Evolutionary conservation across 2,329 filamentous ascomycete species (phyloP).

Genomic region (Aspergillus transmontanensis): DNA sequence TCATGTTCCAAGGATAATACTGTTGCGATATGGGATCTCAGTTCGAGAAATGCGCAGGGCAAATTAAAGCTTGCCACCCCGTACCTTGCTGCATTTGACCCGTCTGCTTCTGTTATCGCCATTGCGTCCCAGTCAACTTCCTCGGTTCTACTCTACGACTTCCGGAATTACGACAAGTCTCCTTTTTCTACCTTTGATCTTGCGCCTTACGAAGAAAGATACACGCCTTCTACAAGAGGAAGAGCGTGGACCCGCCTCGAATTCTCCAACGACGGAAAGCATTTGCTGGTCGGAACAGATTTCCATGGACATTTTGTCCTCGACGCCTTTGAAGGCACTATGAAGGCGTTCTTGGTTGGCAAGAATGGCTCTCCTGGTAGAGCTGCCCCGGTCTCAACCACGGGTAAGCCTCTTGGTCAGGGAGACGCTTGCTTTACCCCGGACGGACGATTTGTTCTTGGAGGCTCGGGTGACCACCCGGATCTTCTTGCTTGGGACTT

Average conservation of each 20-base stretch:
- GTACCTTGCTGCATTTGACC: constrained; percentile 86
- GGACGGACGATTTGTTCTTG: constrained; percentile 85
- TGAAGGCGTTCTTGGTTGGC: constrained; percentile 71
- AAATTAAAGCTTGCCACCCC: constrained; percentile 78
- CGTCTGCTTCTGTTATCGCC: constrained; percentile 88
- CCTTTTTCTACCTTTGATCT: constrained; percentile 88
- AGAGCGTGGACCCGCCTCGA: constrained; percentile 82
- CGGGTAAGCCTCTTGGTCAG: constrained; percentile 56
- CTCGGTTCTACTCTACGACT: constrained; percentile 84
- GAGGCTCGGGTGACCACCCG: constrained; percentile 68
- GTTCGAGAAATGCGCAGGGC: constrained; percentile 77
- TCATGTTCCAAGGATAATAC: constrained; percentile 91
- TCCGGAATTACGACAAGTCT: constrained; percentile 88
- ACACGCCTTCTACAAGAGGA: constrained; percentile 51
- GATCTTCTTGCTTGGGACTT: constrained; percentile 89
- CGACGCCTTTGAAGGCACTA: constrained; percentile 83
- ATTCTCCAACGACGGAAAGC: constrained; percentile 95
- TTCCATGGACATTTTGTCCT: constrained; percentile 85
- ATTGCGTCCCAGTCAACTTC: constrained; percentile 81
- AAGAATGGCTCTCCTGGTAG: constrained; percentile 52
- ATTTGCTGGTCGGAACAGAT: constrained; percentile 79
- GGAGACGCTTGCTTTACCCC: constrained; percentile 87
- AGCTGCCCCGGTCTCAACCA: constrained; percentile 53
- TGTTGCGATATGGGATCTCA: constrained; percentile 85
- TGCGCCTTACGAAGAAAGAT: constrained; percentile 57